Evolutionary conservation across 352 stramenopile genomes (phyloP), one percentile per base, ranked within the genome.

Genomic region (Elongisporangium senticosum): DNA sequence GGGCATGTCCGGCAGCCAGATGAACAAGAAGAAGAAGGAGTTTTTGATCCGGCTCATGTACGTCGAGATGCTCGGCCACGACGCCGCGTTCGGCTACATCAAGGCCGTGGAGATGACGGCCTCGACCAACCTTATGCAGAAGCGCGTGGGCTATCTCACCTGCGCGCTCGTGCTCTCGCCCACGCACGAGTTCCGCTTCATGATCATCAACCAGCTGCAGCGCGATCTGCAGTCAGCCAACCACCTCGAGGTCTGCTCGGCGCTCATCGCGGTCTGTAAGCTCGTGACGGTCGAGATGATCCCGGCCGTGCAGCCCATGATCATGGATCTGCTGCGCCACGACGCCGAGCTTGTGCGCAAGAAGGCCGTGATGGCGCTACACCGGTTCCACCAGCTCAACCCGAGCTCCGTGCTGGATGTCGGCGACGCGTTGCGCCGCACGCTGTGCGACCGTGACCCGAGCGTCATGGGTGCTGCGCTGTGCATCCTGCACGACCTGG

Each of bases 181-280:
- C 3, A 96, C 97, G 37, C 96, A 99, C 77, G 97, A 99, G 77
- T 99, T 99, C 74, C 89, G 97, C 57, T 99, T 99, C 83, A 99
- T 99, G 98, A 96, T 99, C 37, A 98, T 99, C 47, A 99, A 99
- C 77, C 97, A 99, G 79, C 89, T 99, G 74, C 97, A 99, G 83
- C 75, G 90, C 65, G 91, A 97, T 56, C 63, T 97, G 54, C 83
- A 96, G 68, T 94, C 80, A 39, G 87, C 80, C 33, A 97, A 97
- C 69, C 85, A 96, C 51, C 75, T 97, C 23, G 96, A 99, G 72
- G 95, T 98, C 24, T 96, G 91, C 63, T 92, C 96, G 15, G 97
- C 97, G 51, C 78, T 99, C 21, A 94, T 97, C 68, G 97, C 96
- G 4, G 91, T 98, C 0, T 97, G 90, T 43, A 96, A 96, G 70